Conservation (phyloP, 805 yeast species). For the Cephaloascus albidus region DNA sequence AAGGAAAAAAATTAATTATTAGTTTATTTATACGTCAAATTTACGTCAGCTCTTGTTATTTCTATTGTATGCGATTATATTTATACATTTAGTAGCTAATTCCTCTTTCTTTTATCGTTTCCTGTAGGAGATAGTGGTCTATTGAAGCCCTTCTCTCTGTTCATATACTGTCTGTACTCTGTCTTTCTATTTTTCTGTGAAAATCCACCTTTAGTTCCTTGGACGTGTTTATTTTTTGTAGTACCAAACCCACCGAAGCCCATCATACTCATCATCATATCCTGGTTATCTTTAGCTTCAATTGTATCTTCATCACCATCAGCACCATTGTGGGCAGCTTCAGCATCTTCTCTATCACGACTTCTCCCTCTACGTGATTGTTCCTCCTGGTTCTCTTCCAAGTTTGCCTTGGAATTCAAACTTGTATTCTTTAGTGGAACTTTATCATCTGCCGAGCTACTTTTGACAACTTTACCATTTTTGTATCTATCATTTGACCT, state of each 20-base stretch:
- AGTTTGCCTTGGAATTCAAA: background rate
- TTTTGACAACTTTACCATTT: too few relatives aligned
- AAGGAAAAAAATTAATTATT: slow-evolving; percentile 5
- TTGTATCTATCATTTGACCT: background rate
- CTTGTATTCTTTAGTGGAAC: too few relatives aligned
- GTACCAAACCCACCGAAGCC: slow-evolving; percentile 48
- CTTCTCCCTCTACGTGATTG: background rate
- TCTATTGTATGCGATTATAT: background rate
- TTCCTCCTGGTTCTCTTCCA: background rate
- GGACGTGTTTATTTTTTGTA: slow-evolving; percentile 49
- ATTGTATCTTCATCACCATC: slow-evolving; percentile 13
- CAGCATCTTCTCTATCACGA: slow-evolving; percentile 8
- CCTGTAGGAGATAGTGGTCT: slow-evolving; percentile 42
- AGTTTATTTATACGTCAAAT: too few relatives aligned
- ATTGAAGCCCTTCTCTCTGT: slow-evolving; percentile 46
- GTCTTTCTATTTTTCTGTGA: slow-evolving; percentile 26
- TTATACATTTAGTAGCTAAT: too few relatives aligned
- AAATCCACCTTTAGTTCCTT: slow-evolving; percentile 37
- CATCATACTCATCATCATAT: slow-evolving; percentile 36
- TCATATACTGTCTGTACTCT: slow-evolving; percentile 53
- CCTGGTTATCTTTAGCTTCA: slow-evolving; percentile 8
- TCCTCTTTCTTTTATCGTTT: slow-evolving; percentile 8
- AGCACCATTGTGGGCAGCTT: slow-evolving; percentile 9
- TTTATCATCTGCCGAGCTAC: too few relatives aligned
- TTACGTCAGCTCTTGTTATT: background rate